phyloP scores from a whole-genome alignment of 1,139 yeast genomes.

The Diutina neorugosa region DNA sequence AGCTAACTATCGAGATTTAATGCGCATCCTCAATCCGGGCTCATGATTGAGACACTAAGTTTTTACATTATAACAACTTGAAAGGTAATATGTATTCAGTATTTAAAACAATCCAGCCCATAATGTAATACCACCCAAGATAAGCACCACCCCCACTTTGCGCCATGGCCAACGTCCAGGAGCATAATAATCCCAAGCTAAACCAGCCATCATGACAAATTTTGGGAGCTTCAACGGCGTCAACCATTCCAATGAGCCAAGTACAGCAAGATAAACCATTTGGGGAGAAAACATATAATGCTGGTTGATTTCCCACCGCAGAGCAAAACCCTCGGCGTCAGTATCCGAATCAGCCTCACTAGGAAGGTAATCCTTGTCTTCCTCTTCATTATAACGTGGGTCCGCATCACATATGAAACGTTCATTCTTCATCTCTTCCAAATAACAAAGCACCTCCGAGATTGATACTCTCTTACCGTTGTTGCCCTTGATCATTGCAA shows the following conservation, averaged over 20 bases:
- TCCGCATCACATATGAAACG: slow-evolving; percentile 6
- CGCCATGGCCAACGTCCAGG: neutral
- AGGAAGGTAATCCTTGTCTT: neutral
- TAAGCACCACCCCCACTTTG: neutral
- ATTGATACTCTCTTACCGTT: slow-evolving; percentile 8
- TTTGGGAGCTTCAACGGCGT: neutral
- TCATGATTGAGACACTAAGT: neutral
- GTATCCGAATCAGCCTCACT: neutral
- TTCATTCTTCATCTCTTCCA: slow-evolving; percentile 14
- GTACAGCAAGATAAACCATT: neutral
- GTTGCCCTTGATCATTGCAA: slow-evolving; percentile 22
- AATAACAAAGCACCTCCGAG: slow-evolving; percentile 12
- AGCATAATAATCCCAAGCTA: neutral
- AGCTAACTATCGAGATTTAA: neutral
- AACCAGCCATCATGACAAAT: neutral
- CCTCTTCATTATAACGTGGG: neutral
- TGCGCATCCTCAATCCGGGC: neutral
- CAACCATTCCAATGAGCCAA: neutral
- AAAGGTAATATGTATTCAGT: too few relatives aligned
- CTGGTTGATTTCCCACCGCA: neutral
- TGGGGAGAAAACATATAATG: neutral
- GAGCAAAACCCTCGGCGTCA: neutral
- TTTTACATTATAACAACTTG: neutral
- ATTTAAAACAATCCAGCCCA: neutral
- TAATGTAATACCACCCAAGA: neutral